Evolutionary conservation across 2,329 filamentous ascomycete species (phyloP), one percentile per base, ranked within the genome.

Genomic region (Cladosporium sp.): DNA sequence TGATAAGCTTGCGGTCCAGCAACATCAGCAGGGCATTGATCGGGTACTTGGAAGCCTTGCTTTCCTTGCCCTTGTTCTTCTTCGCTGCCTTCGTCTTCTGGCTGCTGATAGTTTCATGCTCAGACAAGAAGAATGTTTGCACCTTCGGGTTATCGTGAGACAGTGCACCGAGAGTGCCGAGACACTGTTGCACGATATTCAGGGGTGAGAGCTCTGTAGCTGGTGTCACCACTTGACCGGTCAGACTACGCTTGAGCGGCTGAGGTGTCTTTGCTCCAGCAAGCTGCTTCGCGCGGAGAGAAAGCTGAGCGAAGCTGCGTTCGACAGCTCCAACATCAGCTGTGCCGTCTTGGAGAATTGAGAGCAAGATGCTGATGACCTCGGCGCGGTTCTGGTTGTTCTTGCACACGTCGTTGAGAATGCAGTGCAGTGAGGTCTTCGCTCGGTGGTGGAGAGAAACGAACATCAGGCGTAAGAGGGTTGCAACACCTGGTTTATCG

Each of bases 391-490:
- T 99, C 69, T 97, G 91, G n/a, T 91, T 87, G 71, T 99, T 99
- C 74, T 96, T 89, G 69, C 91, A 97, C 24, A 97, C 87, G 64
- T 96, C 91, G 61, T 90, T 85, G 52, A 99, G 86, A 54, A 99
- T 90, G 56, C 88, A 87, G 70, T 94, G 93, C 54, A 99, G 80
- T 59, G 91, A 89, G 61, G 82, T 85, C 64, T 91, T 90, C 49
- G 94, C 88, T 61, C 90, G 94, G 20, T 90, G 90, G 62, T 93
- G 90, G 64, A 97, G 90, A 48, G 90, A 89, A 66, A 97, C 91
- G 72, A 99, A 99, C 93, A 99, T 97, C 9, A 99, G 82, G n/a
- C 95, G 90, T 42, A 99, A 81, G 34, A 99, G 78, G n/a, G 94
- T 97, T 24, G 95, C 94, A 63, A 99, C 87, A 24, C 95, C 94